Base-by-base conservation (phyloP, 148 eudicot species). In the Heliamphora exappendiculata region DNA sequence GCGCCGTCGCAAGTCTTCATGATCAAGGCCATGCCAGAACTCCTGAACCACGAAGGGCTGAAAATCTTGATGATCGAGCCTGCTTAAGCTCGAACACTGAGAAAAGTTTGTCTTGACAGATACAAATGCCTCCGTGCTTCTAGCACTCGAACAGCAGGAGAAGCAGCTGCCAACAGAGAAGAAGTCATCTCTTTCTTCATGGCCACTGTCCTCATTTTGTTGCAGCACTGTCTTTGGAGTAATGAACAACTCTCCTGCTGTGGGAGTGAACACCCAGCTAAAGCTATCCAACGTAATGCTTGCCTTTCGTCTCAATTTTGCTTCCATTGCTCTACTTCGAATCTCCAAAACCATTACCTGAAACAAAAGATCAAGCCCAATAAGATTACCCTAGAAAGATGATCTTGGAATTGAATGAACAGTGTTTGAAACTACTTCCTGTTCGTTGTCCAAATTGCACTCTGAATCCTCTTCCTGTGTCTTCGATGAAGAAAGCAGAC, bases 341-440 rank as follows among this genome's bases (percentile, higher is more conserved):
- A 90, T 80, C 80, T 81, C 89, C 24, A 90, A 88, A 24, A 91
- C 87, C 57, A 90, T 81, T 64, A 72, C 80, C 98, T 94, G 93
- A 55, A 75, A 73, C n/a, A 69, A 1, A 57, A 4, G 24, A 14
- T 9, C 37, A 17, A 37, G 45, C 24, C 20, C 53, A 58, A 3
- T 39, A 13, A 55, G 59, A 70, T 26, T 29, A 67, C 2, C 64
- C 13, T 68, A 67, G 19, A 45, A 67, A 67, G 39, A 26, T 67
- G 28, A 42, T 68, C 9, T 11, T 10, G 34, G 26, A 41, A 41
- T 36, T 1, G 36, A 29, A 67, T 33, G 67, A 36, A 41, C 45
- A 42, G 4, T 11, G 19, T 70, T 33, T 63, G 49, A 47, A 49
- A 79, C 57, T 86, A 89, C 92, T 85, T 87, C 91, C 59, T 87